A percentile compares a stretch with the other conserved stretches of the same genome.
Conservation (phyloP, 345 rosid genomes). For the Cardiospermum halicacabum region DNA sequence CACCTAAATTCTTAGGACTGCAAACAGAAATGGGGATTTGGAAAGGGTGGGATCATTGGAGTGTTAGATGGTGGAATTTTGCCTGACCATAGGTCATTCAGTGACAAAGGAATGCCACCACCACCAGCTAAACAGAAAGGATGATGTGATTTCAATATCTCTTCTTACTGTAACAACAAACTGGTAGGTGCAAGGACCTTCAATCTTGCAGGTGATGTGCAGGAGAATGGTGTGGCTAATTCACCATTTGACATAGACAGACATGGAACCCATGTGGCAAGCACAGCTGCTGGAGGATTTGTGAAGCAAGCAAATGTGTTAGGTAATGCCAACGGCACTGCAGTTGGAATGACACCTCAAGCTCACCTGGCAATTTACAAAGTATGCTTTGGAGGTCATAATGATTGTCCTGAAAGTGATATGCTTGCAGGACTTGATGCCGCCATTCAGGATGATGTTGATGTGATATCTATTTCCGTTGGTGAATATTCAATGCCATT, state of each 20-base stretch:
- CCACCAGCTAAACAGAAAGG: conserved; percentile 53
- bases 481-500: conserved; percentile 38
- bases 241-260: conserved; percentile 48
- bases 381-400: conserved; percentile 41
- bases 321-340: conserved; percentile 45
- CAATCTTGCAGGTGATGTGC: conserved; percentile 18
- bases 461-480: conserved; percentile 43
- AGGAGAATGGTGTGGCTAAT: neutral
- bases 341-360: conserved; percentile 53
- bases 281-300: conserved; percentile 45
- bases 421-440: conserved; percentile 48
- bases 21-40: conserved; percentile 27
- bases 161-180: conserved; percentile 46
- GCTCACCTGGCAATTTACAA: conserved; percentile 58
- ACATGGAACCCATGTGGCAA: conserved; percentile 56
- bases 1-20: conserved; percentile 45
- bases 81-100: conserved; percentile 49
- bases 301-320: conserved; percentile 33
- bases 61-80: conserved; percentile 44
- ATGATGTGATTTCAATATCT: conserved; percentile 35
- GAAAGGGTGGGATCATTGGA: conserved; percentile 44
- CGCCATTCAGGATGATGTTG: conserved; percentile 51
- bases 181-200: conserved; percentile 52
- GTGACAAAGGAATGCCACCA: conserved; percentile 33
- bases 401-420: conserved; percentile 40